Evolutionary conservation across 129 eudicot genomes (phyloP).

Genomic region (Calendula officinalis): DNA sequence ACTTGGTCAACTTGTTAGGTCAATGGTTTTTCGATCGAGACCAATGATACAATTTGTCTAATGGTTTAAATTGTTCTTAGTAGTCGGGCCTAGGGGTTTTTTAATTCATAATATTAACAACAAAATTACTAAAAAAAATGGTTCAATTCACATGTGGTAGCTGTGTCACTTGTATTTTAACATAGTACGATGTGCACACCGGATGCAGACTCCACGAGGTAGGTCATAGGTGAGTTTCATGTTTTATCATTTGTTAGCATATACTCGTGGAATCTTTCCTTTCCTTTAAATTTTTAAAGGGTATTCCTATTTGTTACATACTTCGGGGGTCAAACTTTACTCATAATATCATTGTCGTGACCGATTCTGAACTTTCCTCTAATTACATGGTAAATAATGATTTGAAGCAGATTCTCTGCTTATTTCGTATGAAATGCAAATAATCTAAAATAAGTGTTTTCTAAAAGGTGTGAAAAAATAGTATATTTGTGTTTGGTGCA

Average conservation of each 20-base stretch:
- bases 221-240: slow-evolving; percentile 9
- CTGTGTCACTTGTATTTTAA: neutral
- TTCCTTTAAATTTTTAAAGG: no score
- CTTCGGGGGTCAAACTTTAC: no score
- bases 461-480: no score
- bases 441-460: no score
- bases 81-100: neutral
- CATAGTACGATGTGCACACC: slow-evolving; percentile 12
- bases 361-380: no score
- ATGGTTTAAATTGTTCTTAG: neutral
- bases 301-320: no score
- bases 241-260: neutral
- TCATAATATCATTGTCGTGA: no score
- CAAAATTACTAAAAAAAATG: neutral
- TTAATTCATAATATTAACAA: neutral
- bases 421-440: no score
- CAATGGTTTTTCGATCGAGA: slow-evolving; percentile 11
- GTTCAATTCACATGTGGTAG: neutral
- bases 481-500: no score
- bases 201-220: neutral
- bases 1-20: slow-evolving; percentile 7
- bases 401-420: no score
- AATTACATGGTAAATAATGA: no score
- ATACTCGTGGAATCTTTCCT: no score
- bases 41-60: neutral